Percentiles rank a stretch among this genome's conserved stretches.
phyloP scores from a whole-genome alignment of 805 yeast species.

The Nakazawaea laoshanensis region DNA sequence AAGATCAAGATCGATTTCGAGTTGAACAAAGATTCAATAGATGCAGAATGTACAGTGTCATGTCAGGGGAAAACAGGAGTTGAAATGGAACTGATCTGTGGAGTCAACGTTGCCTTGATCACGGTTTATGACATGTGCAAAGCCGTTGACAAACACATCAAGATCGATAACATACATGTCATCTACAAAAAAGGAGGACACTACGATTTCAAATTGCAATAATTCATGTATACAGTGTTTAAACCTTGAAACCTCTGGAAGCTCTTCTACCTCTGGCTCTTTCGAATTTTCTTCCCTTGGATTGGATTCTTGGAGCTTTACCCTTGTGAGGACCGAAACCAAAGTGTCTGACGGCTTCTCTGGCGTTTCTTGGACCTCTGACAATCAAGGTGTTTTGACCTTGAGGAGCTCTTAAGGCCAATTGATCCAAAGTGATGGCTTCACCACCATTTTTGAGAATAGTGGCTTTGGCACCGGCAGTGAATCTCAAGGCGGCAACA shows the following conservation, averaged over 20 bases:
- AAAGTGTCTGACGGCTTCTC: conserved; percentile 99
- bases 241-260: conserved; percentile 99
- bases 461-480: conserved; percentile 97
- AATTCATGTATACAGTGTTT: conserved; percentile 27
- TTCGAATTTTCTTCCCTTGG: conserved; percentile 99
- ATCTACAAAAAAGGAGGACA: conserved; percentile 36
- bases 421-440: conserved; percentile 97
- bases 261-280: conserved; percentile 99
- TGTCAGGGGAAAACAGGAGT: conserved; percentile 48
- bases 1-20: conserved; percentile 27
- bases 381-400: conserved; percentile 97
- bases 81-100: conserved; percentile 49
- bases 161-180: conserved; percentile 27
- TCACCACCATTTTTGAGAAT: conserved; percentile 99
- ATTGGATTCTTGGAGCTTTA: conserved; percentile 97
- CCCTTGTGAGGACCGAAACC: conserved; percentile 99
- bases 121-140: conserved; percentile 55
- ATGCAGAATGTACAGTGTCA: conserved; percentile 29
- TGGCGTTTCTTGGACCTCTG: conserved; percentile 98
- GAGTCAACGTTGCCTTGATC: conserved; percentile 31
- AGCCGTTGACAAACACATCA: conserved; percentile 44
- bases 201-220: conserved; percentile 9
- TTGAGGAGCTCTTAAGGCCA: conserved; percentile 98
- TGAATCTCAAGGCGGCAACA: conserved; percentile 98
- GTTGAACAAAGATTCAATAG: conserved; percentile 16